Percentiles rank a stretch among this genome's conserved stretches.
phyloP scores from a whole-genome alignment of 2,329 filamentous ascomycete genomes.

The Nigrospora sphaerica region DNA sequence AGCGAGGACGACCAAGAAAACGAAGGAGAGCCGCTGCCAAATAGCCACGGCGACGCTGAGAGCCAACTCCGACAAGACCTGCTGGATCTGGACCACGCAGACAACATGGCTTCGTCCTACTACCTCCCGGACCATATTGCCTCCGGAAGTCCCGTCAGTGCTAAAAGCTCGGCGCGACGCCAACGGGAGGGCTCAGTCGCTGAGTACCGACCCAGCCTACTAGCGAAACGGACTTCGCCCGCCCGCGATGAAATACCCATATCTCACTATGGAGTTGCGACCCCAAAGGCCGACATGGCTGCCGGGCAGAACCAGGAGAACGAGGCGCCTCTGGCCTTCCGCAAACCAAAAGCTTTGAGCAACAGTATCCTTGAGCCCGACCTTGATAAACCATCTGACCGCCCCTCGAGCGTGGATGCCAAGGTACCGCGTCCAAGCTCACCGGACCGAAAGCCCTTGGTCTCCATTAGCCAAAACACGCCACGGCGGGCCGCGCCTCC shows the following conservation, averaged over 20 bases:
- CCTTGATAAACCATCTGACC: constrained; percentile 42
- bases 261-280: constrained; percentile 52
- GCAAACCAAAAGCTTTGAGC: constrained; percentile 48
- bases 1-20: constrained; percentile 59
- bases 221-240: constrained; percentile 12
- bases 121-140: constrained; percentile 42
- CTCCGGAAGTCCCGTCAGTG: constrained; percentile 53
- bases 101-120: constrained; percentile 33
- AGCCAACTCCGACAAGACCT: constrained; percentile 26
- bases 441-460: constrained; percentile 49
- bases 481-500: constrained; percentile 71
- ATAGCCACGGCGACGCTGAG: constrained; percentile 36
- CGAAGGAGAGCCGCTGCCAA: constrained; percentile 32
- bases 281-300: constrained; percentile 49
- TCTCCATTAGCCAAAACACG: constrained; percentile 55
- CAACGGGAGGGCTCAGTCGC: constrained; percentile 29
- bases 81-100: constrained; percentile 26
- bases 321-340: constrained; percentile 64
- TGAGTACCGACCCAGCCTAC: constrained; percentile 20
- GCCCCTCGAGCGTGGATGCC: constrained; percentile 40
- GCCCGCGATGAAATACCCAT: constrained; percentile 32
- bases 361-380: constrained; percentile 49
- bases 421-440: constrained; percentile 31
- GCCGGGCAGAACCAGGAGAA: constrained; percentile 78
- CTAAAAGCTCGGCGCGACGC: constrained; percentile 34